Conservation (phyloP, 148 eudicot species). For the Silene uniflora region DNA sequence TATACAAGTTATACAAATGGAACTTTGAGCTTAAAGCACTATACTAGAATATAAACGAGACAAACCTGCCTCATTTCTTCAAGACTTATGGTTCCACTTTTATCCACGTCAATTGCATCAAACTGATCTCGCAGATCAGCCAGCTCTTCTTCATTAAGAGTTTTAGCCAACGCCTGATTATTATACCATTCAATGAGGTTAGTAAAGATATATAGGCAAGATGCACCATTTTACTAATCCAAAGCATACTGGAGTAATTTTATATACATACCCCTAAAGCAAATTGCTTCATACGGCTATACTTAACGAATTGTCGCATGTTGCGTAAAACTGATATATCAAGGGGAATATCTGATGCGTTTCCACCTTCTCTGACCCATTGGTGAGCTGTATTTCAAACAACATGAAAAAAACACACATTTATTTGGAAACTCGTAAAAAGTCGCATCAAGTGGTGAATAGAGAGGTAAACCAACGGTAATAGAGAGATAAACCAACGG, state of each 20-base stretch:
- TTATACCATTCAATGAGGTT: slow-evolving; percentile 3
- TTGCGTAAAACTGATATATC: slow-evolving; percentile 87
- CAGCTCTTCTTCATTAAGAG: slow-evolving; percentile 70
- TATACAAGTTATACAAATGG: neutral
- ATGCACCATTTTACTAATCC: neutral
- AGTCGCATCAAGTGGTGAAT: neutral
- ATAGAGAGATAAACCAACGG: neutral
- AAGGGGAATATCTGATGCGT: slow-evolving; percentile 84
- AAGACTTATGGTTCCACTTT: slow-evolving; percentile 86
- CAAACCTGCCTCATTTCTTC: slow-evolving; percentile 96
- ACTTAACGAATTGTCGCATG: slow-evolving; percentile 91
- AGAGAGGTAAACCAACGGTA: too few species aligned
- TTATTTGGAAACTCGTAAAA: neutral
- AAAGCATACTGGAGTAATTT: slow-evolving; percentile 1
- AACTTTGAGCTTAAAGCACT: neutral
- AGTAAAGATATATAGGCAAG: neutral
- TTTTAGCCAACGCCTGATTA: slow-evolving; percentile 82
- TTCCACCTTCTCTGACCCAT: slow-evolving; percentile 99
- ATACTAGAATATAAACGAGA: slow-evolving; percentile 9
- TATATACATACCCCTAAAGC: slow-evolving; percentile 66
- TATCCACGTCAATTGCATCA: slow-evolving; percentile 90
- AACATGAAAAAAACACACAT: neutral
- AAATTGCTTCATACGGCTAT: slow-evolving; percentile 89
- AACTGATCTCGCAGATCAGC: slow-evolving; percentile 86
- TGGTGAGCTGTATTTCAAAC: slow-evolving; percentile 67